Base-by-base conservation (phyloP, 352 stramenopile genomes). In the Phytophthora pisi region DNA sequence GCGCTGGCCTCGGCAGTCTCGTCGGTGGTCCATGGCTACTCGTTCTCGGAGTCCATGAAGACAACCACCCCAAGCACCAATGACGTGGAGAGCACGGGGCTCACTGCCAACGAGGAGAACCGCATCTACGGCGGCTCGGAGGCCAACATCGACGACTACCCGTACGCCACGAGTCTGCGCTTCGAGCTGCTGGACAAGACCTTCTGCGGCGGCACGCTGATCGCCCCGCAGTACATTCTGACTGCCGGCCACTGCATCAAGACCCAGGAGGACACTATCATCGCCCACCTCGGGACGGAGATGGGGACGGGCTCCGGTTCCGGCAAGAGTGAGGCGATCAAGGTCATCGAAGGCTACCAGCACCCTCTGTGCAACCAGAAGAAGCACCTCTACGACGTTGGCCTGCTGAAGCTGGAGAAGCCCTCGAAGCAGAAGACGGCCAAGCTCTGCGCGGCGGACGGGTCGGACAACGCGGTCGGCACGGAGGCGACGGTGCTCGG, bases 201-300 rank as follows among this genome's bases (percentile, higher is more conserved):
- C 0, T 90, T 81, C 61, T 93, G 84, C 54, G 82, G 82, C 3
- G 84, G 79, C 24, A 76, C 78, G 28, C 74, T 93, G 4, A 85
- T 93, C 42, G 70, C 70, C 13, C 54, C 79, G 26, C 65, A 82
- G 57, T 90, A 86, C 61, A 75, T 93, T 31, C 50, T 90, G 55
- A 93, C 82, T 36, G 84, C 84, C 1, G 84, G 78, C 1, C 84
- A 93, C 67, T 93, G 84, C 64, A 79, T 90, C 51, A 84, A 84
- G 69, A 75, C 63, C 15, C 30, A 78, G 10, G 20, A 66, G 45
- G 24, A 60, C 53, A 63, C 56, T 1, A 75, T 85, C 51, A 86
- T 81, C 58, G 82, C 68, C 36, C 53, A 63, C 5, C 50, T 78
- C 8, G 67, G 67, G 3, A 67, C 71, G 5, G 57, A 63, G 20